A percentile compares a stretch with the other conserved stretches of the same genome.
Evolutionary conservation across 2,329 filamentous ascomycete genomes (phyloP).

Genomic region (Hymenoscyphus salicellus): DNA sequence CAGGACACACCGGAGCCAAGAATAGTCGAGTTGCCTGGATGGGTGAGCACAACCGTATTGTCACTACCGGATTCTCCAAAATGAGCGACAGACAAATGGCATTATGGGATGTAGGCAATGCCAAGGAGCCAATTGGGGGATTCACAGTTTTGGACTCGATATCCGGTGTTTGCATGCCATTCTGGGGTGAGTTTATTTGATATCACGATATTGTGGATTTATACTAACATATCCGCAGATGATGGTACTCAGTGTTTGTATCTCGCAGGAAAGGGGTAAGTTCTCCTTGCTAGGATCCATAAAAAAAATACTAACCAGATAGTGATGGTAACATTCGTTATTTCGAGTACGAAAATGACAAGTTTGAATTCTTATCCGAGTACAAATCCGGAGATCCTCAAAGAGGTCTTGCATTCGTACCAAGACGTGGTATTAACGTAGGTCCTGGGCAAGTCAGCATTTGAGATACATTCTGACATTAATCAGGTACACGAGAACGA

Average conservation of each 20-base stretch:
- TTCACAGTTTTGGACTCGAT: slow-evolving; percentile 92
- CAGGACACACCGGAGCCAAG: slow-evolving; percentile 89
- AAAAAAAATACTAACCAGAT: slow-evolving; percentile 17
- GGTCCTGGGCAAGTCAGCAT: slow-evolving; percentile 30
- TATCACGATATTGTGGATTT: slow-evolving; percentile 16
- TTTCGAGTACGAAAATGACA: slow-evolving; percentile 97
- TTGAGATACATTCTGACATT: slow-evolving; percentile 21
- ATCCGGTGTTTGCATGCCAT: slow-evolving; percentile 97
- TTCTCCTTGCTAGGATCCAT: slow-evolving; percentile 15
- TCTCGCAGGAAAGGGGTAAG: slow-evolving; percentile 93
- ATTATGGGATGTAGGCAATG: slow-evolving; percentile 86
- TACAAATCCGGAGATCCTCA: slow-evolving; percentile 97
- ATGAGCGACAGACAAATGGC: slow-evolving; percentile 98
- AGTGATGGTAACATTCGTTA: slow-evolving; percentile 99
- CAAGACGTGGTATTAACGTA: slow-evolving; percentile 90
- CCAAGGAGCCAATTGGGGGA: slow-evolving; percentile 77
- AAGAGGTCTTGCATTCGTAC: slow-evolving; percentile 88
- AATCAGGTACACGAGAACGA: slow-evolving; percentile 85
- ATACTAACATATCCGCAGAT: slow-evolving; percentile 46
- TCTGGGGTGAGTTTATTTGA: slow-evolving; percentile 67
- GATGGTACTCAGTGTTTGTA: slow-evolving; percentile 94
- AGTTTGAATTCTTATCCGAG: slow-evolving; percentile 94
- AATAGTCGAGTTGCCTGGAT: slow-evolving; percentile 97
- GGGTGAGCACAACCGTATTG: slow-evolving; percentile 93
- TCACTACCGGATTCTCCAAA: slow-evolving; percentile 93